Conservation (phyloP, 1,284 basidiomycete genomes). For the Fistulinella cinereoalba region DNA sequence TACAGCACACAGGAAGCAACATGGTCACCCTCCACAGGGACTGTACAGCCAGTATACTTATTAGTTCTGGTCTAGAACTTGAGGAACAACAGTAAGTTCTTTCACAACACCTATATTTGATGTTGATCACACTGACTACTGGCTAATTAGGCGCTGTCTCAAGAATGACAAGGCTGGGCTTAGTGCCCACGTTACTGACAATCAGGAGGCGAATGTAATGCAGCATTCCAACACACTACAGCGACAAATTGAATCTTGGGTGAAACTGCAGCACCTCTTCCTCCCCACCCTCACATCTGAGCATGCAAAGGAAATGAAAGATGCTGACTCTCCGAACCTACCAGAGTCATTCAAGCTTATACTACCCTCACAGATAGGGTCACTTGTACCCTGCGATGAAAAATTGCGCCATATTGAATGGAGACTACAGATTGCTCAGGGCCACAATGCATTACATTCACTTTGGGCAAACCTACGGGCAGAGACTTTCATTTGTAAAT, state of each 20-base stretch:
- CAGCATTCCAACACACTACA: not conserved
- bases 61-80: not conserved
- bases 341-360: not conserved
- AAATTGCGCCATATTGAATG: not conserved
- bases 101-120: not conserved
- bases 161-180: not conserved
- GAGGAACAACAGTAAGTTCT: slow-evolving; percentile 1
- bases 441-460: not conserved
- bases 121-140: not conserved
- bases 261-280: not conserved
- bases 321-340: not conserved
- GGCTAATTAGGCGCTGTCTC: not conserved
- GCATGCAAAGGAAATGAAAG: not conserved
- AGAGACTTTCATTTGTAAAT: not conserved
- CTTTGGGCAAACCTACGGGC: not conserved
- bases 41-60: not conserved
- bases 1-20: not conserved
- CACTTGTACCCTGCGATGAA: not conserved
- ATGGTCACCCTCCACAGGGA: not conserved
- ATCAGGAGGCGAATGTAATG: not conserved
- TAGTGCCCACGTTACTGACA: not conserved
- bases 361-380: not conserved
- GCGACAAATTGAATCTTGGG: not conserved
- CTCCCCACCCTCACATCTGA: not conserved
- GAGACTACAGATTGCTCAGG: not conserved